Percentiles rank a stretch among this genome's conserved stretches.
Evolutionary conservation across 2,329 filamentous ascomycete species (phyloP).

Genomic region (Pseudomassariella vexata): DNA sequence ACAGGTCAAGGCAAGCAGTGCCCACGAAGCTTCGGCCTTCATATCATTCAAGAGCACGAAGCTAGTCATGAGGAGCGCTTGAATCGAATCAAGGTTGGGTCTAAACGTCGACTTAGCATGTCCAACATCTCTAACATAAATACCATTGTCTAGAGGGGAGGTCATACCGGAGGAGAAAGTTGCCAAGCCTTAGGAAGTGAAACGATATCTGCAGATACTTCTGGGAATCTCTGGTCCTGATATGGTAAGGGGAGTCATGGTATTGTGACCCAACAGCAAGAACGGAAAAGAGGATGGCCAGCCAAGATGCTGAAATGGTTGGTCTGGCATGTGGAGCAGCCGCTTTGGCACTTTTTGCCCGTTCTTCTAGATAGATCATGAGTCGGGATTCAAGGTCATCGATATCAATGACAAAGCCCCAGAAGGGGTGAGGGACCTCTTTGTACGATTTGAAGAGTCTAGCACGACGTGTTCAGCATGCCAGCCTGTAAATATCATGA

Average conservation of each 20-base stretch:
- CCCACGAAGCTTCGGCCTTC: constrained; percentile 65
- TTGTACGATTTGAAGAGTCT: constrained; percentile 63
- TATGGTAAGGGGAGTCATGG: constrained; percentile 57
- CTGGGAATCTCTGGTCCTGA: constrained; percentile 53
- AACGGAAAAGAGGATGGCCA: constrained; percentile 60
- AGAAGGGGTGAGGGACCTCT: constrained; percentile 62
- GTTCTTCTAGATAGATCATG: constrained; percentile 60
- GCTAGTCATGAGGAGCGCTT: constrained; percentile 56
- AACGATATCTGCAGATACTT: constrained; percentile 60
- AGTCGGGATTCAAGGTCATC: constrained; percentile 59
- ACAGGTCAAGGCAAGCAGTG: constrained; percentile 57
- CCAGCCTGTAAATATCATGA: not conserved
- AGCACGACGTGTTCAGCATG: constrained; percentile 1
- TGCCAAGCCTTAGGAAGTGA: constrained; percentile 58
- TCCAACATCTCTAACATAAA: too few relatives aligned
- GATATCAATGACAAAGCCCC: constrained; percentile 62
- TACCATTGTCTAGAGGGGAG: constrained; percentile 17
- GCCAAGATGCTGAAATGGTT: constrained; percentile 60
- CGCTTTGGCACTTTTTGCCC: constrained; percentile 48
- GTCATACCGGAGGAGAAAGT: constrained; percentile 59
- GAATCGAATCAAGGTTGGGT: constrained; percentile 60
- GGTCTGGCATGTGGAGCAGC: constrained; percentile 39
- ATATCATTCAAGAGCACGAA: constrained; percentile 63
- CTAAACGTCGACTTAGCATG: constrained; percentile 22
- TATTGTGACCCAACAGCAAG: constrained; percentile 62